Base-by-base conservation (phyloP, 192 early-diverging fungal genomes). In the Backusella morwellensis region DNA sequence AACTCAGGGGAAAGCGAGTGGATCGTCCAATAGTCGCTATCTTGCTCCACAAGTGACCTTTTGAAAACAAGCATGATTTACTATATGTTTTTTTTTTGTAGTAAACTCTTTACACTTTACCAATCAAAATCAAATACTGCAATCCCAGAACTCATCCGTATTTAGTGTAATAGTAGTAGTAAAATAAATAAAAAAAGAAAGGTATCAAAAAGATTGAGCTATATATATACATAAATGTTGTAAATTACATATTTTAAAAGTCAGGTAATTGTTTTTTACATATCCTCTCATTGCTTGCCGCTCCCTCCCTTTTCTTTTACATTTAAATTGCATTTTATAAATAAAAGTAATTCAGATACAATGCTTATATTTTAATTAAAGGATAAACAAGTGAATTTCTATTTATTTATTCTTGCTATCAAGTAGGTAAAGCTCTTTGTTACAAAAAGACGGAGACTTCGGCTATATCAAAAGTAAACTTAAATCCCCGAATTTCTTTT, bases 41-140 rank as follows among this genome's bases (percentile, higher is more conserved):
- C 88, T 35, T 87, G 77, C 47, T 92, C 89, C 26, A 92, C 86
- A 70, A 92, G 75, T 8, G 91, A 89, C 89, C 89, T 90, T 73
- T 34, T 71, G 21, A 67, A 29, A 36, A 75, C 32, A 26, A 12
- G 6, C 38, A 29, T 42, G 26, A 70, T 36, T 32, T 38, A 17
- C 0, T 15, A 17, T 41, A 23, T 4, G 6, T 54, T 17, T 44
- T 26, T 35, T 2, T 40, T 50, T 1, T 36, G 63, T 56, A 21
- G 26, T 19, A 19, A 41, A 14, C 67, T 38, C 29, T 8, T n/a
- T 50, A 5, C n/a, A 50, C 14, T 9, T 44, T 85, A 91, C 90
- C 90, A 91, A 82, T 91, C 90, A 82, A 91, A 91, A 70, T 91
- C 90, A 85, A 91, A 91, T 14, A 89, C 88, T 35, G 87, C 82